These are phyloP conservation scores for Aspergillus carlsbadensis DNA, from an alignment of 495 filamentous ascomycete species.

Conservation along the genomic window DNA sequence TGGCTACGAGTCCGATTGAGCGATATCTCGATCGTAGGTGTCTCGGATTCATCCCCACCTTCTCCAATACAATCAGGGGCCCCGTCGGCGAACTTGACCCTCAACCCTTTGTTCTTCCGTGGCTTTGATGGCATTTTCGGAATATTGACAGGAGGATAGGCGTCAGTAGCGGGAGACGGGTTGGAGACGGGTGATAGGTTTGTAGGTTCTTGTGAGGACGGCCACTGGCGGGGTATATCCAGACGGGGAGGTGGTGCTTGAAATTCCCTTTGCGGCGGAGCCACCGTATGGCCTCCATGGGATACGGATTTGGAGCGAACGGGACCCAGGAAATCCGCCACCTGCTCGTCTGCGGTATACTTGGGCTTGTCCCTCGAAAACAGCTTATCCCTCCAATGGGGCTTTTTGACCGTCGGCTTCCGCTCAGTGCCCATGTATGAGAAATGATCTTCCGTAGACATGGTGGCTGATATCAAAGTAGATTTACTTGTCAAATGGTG, in stretches of 20 bases:
- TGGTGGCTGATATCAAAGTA: conserved; percentile 21
- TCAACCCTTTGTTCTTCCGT: conserved; percentile 58
- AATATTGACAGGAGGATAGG: conserved; percentile 9
- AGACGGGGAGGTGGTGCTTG: conserved; percentile 17
- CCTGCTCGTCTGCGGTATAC: conserved; percentile 37
- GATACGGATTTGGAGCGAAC: conserved; percentile 26
- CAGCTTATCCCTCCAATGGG: conserved; percentile 49
- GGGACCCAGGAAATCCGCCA: conserved; percentile 47
- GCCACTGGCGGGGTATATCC: conserved; percentile 23
- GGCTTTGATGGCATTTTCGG: conserved; percentile 27
- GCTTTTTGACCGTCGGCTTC: conserved; percentile 35
- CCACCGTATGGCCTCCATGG: conserved; percentile 11
- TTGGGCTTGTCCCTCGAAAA: conserved; percentile 45
- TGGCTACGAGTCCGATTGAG: conserved; percentile 46
- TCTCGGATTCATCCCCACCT: conserved; percentile 79
- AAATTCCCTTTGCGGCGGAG: conserved; percentile 19
- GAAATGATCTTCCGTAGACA: conserved; percentile 44
- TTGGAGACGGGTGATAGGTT: conserved; percentile 18
- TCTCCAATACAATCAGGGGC: conserved; percentile 78
- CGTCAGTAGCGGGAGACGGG: conserved; percentile 20
- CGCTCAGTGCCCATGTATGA: conserved; percentile 35
- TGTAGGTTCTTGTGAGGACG: conserved; percentile 27
- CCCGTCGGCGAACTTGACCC: conserved; percentile 67
- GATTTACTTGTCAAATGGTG: conserved; percentile 10
- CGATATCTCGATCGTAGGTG: conserved; percentile 66